Percentiles rank a stretch among this genome's conserved stretches.
These are phyloP conservation scores for Xylaria multiplex DNA, from an alignment of 2,329 filamentous ascomycete species.

Conservation along the genomic window DNA sequence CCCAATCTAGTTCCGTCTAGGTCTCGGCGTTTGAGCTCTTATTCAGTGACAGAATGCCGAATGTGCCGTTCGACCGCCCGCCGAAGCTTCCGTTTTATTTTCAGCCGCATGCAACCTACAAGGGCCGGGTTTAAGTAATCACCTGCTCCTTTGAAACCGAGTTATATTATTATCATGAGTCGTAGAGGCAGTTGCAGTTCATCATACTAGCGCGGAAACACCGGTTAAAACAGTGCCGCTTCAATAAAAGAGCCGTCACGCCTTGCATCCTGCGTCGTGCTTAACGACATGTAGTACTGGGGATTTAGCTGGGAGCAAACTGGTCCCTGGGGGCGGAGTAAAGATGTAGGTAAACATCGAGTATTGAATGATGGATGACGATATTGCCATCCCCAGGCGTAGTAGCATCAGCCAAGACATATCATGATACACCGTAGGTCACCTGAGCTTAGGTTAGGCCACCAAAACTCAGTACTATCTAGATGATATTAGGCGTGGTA, in stretches of 20 bases:
- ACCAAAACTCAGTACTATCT: background rate
- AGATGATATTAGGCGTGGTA: slow-evolving; percentile 1
- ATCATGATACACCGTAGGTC: slow-evolving; percentile 7
- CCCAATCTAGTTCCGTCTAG: slow-evolving; percentile 12
- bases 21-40: slow-evolving; percentile 13
- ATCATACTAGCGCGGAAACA: background rate
- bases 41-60: slow-evolving; percentile 13
- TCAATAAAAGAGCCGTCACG: background rate
- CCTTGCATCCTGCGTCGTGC: background rate
- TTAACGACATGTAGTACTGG: background rate
- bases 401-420: slow-evolving; percentile 20
- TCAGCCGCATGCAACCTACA: slow-evolving; percentile 28
- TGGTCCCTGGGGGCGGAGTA: background rate
- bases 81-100: slow-evolving; percentile 29
- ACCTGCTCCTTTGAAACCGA: slow-evolving; percentile 9
- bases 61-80: slow-evolving; percentile 22
- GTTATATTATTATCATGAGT: slow-evolving; percentile 12
- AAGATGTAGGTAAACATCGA: slow-evolving; percentile 20
- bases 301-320: background rate
- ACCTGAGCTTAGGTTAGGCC: slow-evolving; percentile 17
- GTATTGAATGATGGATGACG: slow-evolving; percentile 5
- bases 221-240: slow-evolving; percentile 9
- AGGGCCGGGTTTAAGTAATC: slow-evolving; percentile 24
- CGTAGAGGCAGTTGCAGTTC: slow-evolving; percentile 3
- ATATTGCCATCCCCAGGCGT: slow-evolving; percentile 8